Conservation (phyloP, 1,284 basidiomycete genomes). For the Neonothopanus nambi region DNA sequence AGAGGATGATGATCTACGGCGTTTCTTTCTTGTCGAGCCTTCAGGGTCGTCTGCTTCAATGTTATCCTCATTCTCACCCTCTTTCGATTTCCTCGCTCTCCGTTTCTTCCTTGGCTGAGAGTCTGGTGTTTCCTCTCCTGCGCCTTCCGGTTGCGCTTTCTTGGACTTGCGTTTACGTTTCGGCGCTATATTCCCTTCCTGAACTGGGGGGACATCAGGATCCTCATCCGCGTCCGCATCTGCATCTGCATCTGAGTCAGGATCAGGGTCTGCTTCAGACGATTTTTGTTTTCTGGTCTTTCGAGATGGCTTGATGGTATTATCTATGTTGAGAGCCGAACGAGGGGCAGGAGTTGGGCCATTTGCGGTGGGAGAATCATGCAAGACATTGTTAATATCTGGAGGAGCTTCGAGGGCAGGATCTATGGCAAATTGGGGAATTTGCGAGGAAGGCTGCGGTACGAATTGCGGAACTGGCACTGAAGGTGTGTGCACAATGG, state of each 20-base stretch:
- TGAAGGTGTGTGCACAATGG: neutral
- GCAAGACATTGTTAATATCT: neutral
- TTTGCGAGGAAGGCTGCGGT: neutral
- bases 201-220: neutral
- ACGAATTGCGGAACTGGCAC: neutral
- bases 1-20: too few species aligned
- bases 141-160: constrained; percentile 20
- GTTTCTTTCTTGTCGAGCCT: constrained; percentile 4
- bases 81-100: constrained; percentile 8
- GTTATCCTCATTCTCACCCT: constrained; percentile 8
- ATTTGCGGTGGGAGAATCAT: neutral
- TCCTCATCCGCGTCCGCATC: constrained; percentile 9
- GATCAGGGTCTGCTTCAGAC: neutral
- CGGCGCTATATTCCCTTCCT: neutral
- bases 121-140: constrained; percentile 16
- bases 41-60: constrained; percentile 1
- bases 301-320: constrained; percentile 3
- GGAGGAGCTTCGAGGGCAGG: neutral
- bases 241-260: neutral
- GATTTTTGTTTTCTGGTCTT: neutral
- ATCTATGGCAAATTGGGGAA: neutral
- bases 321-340: neutral
- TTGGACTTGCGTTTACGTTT: constrained; percentile 21
- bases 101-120: constrained; percentile 15
- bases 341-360: neutral